phyloP scores from a whole-genome alignment of 306 rosid genomes.

The Cicer chorassanicum region DNA sequence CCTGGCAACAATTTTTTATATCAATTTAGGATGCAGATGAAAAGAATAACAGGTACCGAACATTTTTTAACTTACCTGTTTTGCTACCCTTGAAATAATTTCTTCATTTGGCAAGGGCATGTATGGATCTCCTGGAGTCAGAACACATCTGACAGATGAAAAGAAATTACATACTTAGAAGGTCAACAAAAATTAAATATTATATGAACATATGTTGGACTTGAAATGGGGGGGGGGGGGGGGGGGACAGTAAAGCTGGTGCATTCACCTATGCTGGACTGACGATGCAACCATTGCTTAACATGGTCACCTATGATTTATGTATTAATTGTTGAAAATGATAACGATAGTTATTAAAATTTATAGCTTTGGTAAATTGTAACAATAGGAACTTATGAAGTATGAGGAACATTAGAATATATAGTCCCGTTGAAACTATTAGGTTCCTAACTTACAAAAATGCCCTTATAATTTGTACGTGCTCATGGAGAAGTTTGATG shows the following conservation, averaged over 20 bases:
- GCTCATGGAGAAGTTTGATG: conserved; percentile 3
- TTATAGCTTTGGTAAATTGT: not conserved
- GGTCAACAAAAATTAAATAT: conserved; percentile 32
- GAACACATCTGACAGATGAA: conserved; percentile 75
- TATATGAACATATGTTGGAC: not conserved
- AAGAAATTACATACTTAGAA: conserved; percentile 15
- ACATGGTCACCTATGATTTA: not conserved
- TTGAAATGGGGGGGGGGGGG: not conserved
- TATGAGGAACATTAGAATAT: not conserved
- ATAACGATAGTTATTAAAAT: not conserved
- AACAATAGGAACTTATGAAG: not conserved
- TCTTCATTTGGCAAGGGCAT: conserved; percentile 92
- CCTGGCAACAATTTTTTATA: conserved; percentile 51
- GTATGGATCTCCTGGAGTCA: conserved; percentile 99
- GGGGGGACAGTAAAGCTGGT: not conserved
- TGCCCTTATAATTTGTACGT: not conserved
- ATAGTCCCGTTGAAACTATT: conserved; percentile 8
- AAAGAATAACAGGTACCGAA: conserved; percentile 21
- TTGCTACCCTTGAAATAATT: conserved; percentile 83
- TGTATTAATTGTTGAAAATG: not conserved
- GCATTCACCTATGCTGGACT: conserved; percentile 6
- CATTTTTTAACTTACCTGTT: conserved; percentile 62
- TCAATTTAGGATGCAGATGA: conserved; percentile 1
- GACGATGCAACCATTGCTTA: not conserved
- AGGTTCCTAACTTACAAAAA: conserved; percentile 5